Conservation (phyloP, 371 early-diverging fungal species). For the Rhizomucor pusillus region DNA sequence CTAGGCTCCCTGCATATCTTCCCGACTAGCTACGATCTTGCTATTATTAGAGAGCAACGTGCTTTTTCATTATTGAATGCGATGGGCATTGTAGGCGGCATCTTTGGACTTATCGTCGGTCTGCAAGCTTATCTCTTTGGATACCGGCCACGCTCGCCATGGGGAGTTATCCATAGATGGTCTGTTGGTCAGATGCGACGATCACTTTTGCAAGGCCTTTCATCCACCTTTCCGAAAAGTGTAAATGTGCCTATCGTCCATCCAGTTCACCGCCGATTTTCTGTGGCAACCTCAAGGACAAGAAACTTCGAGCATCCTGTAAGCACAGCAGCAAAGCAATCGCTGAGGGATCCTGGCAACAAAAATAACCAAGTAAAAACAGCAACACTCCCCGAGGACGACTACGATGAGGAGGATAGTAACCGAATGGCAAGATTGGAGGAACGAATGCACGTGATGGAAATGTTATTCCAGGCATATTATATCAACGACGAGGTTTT, state of each 20-base stretch:
- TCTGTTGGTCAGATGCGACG: constrained; percentile 20
- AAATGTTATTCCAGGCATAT: constrained; percentile 36
- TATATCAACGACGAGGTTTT: constrained; percentile 40
- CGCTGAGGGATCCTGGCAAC: constrained; percentile 1
- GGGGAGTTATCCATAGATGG: constrained; percentile 36
- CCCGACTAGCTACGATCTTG: constrained; percentile 11
- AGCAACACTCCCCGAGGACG: constrained; percentile 3
- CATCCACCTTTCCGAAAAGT: constrained; percentile 18
- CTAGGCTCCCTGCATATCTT: constrained; percentile 23
- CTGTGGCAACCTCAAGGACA: neutral
- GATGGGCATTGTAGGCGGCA: constrained; percentile 36
- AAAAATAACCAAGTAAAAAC: neutral
- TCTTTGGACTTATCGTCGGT: constrained; percentile 26
- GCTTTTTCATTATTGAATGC: constrained; percentile 34
- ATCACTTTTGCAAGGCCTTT: constrained; percentile 21
- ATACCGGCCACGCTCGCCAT: constrained; percentile 30
- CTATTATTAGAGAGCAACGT: constrained; percentile 22
- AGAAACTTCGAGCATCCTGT: neutral
- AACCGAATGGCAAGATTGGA: constrained; percentile 25
- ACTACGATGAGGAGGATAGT: constrained; percentile 13
- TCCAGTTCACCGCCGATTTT: constrained; percentile 28
- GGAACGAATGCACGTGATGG: constrained; percentile 34
- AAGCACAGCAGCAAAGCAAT: constrained; percentile 1
- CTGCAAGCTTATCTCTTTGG: constrained; percentile 29
- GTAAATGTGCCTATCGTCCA: constrained; percentile 31